Evolutionary conservation across 2,329 filamentous ascomycete genomes (phyloP), one percentile per base, ranked within the genome.

Genomic region (Leptoxyphium fumago): DNA sequence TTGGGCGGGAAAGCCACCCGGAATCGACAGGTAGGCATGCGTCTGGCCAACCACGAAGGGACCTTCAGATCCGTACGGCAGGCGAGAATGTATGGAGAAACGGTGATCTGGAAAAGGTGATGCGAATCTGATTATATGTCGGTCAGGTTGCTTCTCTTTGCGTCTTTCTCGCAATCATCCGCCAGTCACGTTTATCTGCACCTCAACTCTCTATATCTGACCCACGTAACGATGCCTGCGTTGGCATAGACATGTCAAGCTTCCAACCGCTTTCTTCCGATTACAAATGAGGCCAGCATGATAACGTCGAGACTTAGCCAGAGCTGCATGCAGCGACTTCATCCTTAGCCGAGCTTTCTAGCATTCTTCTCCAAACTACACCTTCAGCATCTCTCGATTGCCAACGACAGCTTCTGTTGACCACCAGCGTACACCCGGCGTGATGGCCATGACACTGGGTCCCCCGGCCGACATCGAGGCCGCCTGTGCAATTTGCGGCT

Each of bases 401-500:
- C 21, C 4, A 26, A 26, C 21, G 21, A 26, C 21, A 26, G 21
- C 21, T 26, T 26, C 21, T 26, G 21, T 26, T 26, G 21, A 26
- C 21, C 21, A 26, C 21, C 21, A 36, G 11, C 9, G 15, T 36
- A 36, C 15, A 9, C 9, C 32, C 15, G 32, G 32, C 11, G 32
- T 15, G 15, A 36, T 36, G 32, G 32, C 32, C 11, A 36, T 36
- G 32, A 36, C 15, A 13, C 11, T 42, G 41, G 41, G 41, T 14
- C 28, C 38, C 10, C 18, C 44, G 11, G 21, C 28, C 5, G 50
- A 52, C 34, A 44, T 57, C 21, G 55, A 58, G 44, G 55, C 59
- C 32, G 54, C 51, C 48, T 66, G 60, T 45, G 60, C 60, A 41
- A 60, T 62, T 42, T 62, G 60, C 46, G 58, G 57, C 40, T 55